These are phyloP conservation scores for Ophiostoma angusticollis DNA, from an alignment of 2,329 filamentous ascomycete species.

Conservation along the genomic window DNA sequence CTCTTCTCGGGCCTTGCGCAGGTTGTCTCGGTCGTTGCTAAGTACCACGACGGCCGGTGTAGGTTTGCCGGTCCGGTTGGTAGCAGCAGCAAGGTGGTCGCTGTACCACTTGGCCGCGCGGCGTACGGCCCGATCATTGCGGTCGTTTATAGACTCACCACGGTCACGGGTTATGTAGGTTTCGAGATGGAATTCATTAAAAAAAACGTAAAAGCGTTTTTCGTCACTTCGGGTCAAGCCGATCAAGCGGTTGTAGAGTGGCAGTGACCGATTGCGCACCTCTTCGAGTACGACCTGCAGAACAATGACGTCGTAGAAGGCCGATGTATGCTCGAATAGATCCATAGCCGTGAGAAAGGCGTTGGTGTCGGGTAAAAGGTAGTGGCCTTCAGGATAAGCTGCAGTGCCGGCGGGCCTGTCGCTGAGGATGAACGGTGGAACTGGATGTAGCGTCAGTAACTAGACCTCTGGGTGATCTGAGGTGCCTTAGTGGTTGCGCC, in stretches of 20 bases:
- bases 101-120: constrained; percentile 82
- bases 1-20: constrained; percentile 68
- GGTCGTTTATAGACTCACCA: constrained; percentile 86
- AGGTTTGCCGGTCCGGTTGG: constrained; percentile 27
- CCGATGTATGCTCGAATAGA: constrained; percentile 79
- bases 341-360: constrained; percentile 94
- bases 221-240: constrained; percentile 88
- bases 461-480: too few species aligned
- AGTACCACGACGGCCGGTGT: constrained; percentile 80
- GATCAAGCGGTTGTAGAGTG: constrained; percentile 87
- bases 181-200: constrained; percentile 93
- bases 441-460: too few species aligned
- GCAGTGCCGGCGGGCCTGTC: constrained; percentile 77
- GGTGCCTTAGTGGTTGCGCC: too few species aligned
- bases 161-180: constrained; percentile 66
- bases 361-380: constrained; percentile 92
- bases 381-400: constrained; percentile 74
- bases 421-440: constrained; percentile 73
- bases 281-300: constrained; percentile 95
- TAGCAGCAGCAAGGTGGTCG: constrained; percentile 59
- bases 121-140: constrained; percentile 86
- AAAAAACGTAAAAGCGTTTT: constrained; percentile 97
- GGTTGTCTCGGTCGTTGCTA: constrained; percentile 80
- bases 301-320: constrained; percentile 94
- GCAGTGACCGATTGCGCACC: constrained; percentile 82